Percentiles rank a stretch among this genome's conserved stretches.
phyloP scores from a whole-genome alignment of 352 stramenopile species.

The Pythium sukuiense region DNA sequence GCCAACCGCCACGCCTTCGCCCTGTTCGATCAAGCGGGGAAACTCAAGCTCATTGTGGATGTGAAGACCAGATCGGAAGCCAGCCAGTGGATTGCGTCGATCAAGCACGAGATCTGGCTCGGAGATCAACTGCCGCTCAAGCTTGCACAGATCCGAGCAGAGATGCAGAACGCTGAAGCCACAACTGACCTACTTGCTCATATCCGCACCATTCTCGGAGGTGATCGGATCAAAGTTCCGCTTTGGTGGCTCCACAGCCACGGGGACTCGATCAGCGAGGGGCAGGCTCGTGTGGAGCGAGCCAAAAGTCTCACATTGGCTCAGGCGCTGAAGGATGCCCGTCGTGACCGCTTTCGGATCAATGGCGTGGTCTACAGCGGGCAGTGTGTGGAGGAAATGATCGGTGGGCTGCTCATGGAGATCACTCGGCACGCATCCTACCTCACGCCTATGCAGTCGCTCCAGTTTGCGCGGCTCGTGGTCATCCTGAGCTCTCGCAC shows the following conservation, averaged over 20 bases:
- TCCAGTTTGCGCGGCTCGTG: conserved; percentile 55
- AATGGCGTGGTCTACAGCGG: conserved; percentile 43
- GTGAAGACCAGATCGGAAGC: conserved; percentile 41
- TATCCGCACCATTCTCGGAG: neutral
- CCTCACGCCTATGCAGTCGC: conserved; percentile 42
- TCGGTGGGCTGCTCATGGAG: conserved; percentile 34
- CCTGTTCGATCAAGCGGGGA: conserved; percentile 53
- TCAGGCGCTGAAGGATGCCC: conserved; percentile 70
- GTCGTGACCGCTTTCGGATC: conserved; percentile 56
- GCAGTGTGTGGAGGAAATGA: conserved; percentile 35
- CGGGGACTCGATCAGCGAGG: conserved; percentile 37
- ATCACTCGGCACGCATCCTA: conserved; percentile 12
- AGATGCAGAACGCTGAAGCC: neutral
- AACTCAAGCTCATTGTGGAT: conserved; percentile 53
- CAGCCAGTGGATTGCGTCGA: conserved; percentile 43
- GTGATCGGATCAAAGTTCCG: conserved; percentile 30
- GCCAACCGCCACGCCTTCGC: conserved; percentile 52
- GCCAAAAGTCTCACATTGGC: conserved; percentile 50
- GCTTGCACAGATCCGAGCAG: neutral
- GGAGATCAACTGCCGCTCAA: conserved; percentile 16
- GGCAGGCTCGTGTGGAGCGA: conserved; percentile 36
- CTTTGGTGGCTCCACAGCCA: conserved; percentile 56
- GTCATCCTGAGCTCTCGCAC: conserved; percentile 66
- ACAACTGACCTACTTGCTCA: neutral
- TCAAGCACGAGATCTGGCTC: conserved; percentile 44